Base-by-base conservation (phyloP, 2,329 filamentous ascomycete genomes). In the Elsinoe australis region DNA sequence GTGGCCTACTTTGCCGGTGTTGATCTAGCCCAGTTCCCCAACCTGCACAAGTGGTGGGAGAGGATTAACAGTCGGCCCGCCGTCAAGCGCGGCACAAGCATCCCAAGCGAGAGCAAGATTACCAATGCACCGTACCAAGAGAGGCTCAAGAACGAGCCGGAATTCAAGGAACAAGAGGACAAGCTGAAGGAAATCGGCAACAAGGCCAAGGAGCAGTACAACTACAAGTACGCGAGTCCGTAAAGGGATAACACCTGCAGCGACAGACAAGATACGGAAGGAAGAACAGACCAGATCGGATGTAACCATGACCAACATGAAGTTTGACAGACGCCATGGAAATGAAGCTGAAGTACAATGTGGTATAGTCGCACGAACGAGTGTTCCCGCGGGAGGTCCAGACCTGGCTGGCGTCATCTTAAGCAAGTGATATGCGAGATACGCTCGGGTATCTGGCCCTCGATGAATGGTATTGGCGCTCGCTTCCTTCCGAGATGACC, bases 121-220 rank as follows among this genome's bases (percentile, higher is more conserved):
- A 61, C 59, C 4, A 77, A 79, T 54, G 65, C 59, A 1, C 51
- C 56, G 2, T 63, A 72, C 47, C 49, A 62, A 53, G 60, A 67
- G 60, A 63, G 63, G 19, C 44, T 75, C 50, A 65, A 69, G 57
- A 63, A 70, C 2, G 70, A 76, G 28, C 61, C 66, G 17, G 73
- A 74, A 51, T 71, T 69, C 52, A 70, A 65, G 57, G 63, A 71
- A 61, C 66, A 68, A 58, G 66, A 72, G 52, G 64, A 67, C 28
- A 56, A 63, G 51, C 49, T 69, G 17, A 55, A 53, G 48, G 61
- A 66, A 35, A 47, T 64, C 39, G 58, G 64, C 47, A 59, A 65
- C 50, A 64, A 64, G 49, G 68, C 68, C 7, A 70, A 71, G 57
- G 63, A 70, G 55, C 59, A 71, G 55, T 71, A 71, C 53, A 60